A percentile compares a stretch with the other conserved stretches of the same genome.
Evolutionary conservation across 805 yeast genomes (phyloP).

Genomic region (Barnettozyma vustinii): DNA sequence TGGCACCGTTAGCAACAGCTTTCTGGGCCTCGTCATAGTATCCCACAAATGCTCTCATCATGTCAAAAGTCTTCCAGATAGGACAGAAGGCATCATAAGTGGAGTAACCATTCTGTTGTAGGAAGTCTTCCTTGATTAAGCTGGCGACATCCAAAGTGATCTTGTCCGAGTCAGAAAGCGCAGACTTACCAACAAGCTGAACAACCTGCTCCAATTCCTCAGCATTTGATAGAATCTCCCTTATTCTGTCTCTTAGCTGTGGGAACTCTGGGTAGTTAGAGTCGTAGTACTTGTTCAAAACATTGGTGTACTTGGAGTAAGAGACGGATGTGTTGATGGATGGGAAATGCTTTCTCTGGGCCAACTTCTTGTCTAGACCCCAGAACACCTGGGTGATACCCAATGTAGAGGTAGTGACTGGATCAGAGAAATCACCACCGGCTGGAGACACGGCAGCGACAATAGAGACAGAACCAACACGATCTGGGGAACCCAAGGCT

Average conservation of each 20-base stretch:
- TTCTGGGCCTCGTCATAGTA: slow-evolving; percentile 97
- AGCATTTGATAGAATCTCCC: slow-evolving; percentile 92
- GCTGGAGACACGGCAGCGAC: slow-evolving; percentile 99
- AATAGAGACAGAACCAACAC: slow-evolving; percentile 97
- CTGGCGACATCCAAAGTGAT: slow-evolving; percentile 90
- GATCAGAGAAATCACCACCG: slow-evolving; percentile 99
- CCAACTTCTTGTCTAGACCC: slow-evolving; percentile 98
- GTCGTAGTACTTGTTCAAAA: slow-evolving; percentile 81
- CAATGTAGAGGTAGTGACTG: slow-evolving; percentile 95
- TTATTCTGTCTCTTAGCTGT: slow-evolving; percentile 80
- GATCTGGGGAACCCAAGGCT: slow-evolving; percentile 93
- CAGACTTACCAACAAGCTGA: slow-evolving; percentile 98
- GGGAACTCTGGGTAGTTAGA: slow-evolving; percentile 88
- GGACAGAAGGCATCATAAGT: slow-evolving; percentile 99
- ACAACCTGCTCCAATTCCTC: slow-evolving; percentile 99
- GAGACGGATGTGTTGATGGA: slow-evolving; percentile 95
- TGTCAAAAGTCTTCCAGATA: slow-evolving; percentile 95
- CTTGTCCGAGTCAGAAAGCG: slow-evolving; percentile 93
- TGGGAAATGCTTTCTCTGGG: slow-evolving; percentile 99
- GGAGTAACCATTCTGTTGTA: slow-evolving; percentile 99
- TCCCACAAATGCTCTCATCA: slow-evolving; percentile 92
- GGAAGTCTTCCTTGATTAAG: slow-evolving; percentile 93
- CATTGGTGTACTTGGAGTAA: slow-evolving; percentile 92
- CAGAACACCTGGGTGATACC: slow-evolving; percentile 99
- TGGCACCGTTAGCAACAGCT: slow-evolving; percentile 89